Evolutionary conservation across 140 eudicot species (phyloP).

Genomic region (Artemisia princeps): DNA sequence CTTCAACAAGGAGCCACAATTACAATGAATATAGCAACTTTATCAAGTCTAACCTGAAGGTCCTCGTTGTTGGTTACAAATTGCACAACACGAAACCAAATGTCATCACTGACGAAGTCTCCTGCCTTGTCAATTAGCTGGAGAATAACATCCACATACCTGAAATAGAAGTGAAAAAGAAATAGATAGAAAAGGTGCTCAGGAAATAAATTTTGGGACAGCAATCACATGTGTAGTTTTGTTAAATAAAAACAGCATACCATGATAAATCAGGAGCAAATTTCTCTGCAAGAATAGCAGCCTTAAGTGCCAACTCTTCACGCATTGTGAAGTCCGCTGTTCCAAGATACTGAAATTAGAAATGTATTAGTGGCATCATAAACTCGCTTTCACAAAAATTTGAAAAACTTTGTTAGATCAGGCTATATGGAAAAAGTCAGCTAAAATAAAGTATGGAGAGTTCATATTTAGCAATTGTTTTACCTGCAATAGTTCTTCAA

Average conservation of each 20-base stretch:
- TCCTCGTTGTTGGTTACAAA: conserved; percentile 97
- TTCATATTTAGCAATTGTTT: conserved; percentile 8
- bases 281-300: conserved; percentile 97
- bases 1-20: conserved; percentile 2
- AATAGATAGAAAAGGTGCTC: neutral
- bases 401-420: neutral
- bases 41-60: conserved; percentile 51
- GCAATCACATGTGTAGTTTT: conserved; percentile 3
- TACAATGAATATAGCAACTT: conserved; percentile 1
- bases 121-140: conserved; percentile 99
- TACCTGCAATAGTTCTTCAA: conserved; percentile 96
- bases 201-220: conserved; percentile 1
- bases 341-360: conserved; percentile 72
- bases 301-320: conserved; percentile 91
- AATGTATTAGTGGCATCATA: conserved; percentile 14
- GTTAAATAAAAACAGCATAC: conserved; percentile 33
- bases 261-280: conserved; percentile 98
- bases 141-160: conserved; percentile 98
- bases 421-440: conserved; percentile 2
- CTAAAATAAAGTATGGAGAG: neutral
- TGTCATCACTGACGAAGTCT: conserved; percentile 98
- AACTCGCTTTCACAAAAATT: neutral
- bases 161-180: conserved; percentile 25
- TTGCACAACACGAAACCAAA: conserved; percentile 98
- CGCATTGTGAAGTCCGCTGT: conserved; percentile 96